phyloP scores from a whole-genome alignment of 441 rosid species.

The Bocquillonia castaneifolia region DNA sequence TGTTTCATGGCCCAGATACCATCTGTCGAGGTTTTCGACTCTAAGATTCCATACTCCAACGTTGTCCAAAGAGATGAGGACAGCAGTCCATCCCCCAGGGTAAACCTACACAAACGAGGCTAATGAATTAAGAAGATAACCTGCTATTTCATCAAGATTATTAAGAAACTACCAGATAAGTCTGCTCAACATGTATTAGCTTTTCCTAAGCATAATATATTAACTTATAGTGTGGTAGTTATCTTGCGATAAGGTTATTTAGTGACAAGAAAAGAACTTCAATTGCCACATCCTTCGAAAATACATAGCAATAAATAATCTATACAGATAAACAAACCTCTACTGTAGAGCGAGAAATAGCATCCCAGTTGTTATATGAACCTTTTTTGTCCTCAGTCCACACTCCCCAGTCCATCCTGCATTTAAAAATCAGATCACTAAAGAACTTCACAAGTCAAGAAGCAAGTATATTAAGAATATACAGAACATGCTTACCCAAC shows the following conservation, averaged over 20 bases:
- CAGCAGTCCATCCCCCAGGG: constrained; percentile 94
- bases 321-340: constrained; percentile 43
- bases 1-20: constrained; percentile 86
- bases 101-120: constrained; percentile 77
- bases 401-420: constrained; percentile 73
- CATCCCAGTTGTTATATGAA: constrained; percentile 71
- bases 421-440: constrained; percentile 12
- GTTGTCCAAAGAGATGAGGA: constrained; percentile 69
- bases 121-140: too few species aligned
- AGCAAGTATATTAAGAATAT: background rate
- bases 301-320: background rate
- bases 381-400: constrained; percentile 68
- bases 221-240: too few species aligned
- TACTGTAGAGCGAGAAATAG: constrained; percentile 71
- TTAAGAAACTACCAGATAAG: too few species aligned
- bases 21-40: constrained; percentile 66
- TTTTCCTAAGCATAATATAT: too few species aligned
- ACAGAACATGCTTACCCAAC: constrained; percentile 56
- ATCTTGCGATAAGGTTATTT: background rate
- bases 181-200: too few species aligned
- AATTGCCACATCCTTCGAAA: background rate
- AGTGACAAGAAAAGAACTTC: background rate
- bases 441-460: background rate
- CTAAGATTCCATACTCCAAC: constrained; percentile 84
- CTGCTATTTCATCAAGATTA: too few species aligned